Conservation (phyloP, 2,329 filamentous ascomycete species). For the Metarhizium anisopliae region DNA sequence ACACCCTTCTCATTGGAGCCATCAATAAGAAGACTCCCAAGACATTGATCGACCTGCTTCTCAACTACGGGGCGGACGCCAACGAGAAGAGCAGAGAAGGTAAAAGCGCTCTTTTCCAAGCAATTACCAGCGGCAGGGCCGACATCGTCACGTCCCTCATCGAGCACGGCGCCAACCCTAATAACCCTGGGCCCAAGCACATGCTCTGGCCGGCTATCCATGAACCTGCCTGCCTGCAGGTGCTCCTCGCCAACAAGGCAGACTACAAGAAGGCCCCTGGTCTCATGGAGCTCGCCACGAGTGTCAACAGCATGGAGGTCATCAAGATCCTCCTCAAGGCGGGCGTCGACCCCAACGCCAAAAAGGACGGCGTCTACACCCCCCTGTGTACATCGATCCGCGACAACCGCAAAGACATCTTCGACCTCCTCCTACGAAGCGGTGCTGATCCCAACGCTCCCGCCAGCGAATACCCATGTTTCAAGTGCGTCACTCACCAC, state of each 20-base stretch:
- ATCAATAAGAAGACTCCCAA: constrained; percentile 51
- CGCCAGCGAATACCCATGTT: constrained; percentile 55
- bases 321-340: constrained; percentile 48
- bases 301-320: constrained; percentile 54
- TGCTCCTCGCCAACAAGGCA: constrained; percentile 50
- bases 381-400: constrained; percentile 60
- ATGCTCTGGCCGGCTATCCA: constrained; percentile 58
- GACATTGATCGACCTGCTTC: constrained; percentile 47
- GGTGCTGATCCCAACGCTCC: constrained; percentile 55
- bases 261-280: constrained; percentile 51
- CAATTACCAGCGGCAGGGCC: constrained; percentile 45
- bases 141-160: constrained; percentile 44
- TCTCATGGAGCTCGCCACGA: constrained; percentile 54
- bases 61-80: constrained; percentile 50
- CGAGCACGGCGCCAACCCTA: constrained; percentile 54
- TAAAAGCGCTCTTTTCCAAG: constrained; percentile 54
- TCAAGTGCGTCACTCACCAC: constrained; percentile 61
- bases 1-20: constrained; percentile 49
- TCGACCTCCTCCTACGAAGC: constrained; percentile 46
- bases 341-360: constrained; percentile 51
- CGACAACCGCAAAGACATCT: constrained; percentile 53
- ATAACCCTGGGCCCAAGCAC: constrained; percentile 60
- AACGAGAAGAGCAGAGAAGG: constrained; percentile 53
- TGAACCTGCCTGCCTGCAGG: constrained; percentile 46
- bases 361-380: constrained; percentile 59